A percentile compares a stretch with the other conserved stretches of the same genome.
Conservation (phyloP, 441 rosid genomes). For the Geranium incanum region DNA sequence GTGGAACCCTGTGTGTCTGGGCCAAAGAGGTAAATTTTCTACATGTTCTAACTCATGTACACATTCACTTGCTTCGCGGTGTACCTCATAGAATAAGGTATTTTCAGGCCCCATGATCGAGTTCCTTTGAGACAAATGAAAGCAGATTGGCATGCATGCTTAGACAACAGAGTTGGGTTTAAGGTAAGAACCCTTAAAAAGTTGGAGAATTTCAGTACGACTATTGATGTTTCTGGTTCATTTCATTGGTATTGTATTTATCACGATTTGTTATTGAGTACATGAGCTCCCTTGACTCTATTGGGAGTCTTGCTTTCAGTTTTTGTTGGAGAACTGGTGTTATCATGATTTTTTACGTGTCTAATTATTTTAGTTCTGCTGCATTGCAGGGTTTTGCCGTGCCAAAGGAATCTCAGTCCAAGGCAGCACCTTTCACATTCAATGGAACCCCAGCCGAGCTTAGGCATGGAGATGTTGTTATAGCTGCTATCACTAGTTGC, state of each 20-base stretch:
- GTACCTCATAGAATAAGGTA: slow-evolving; percentile 12
- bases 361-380: slow-evolving; percentile 9
- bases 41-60: background rate
- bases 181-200: slow-evolving; percentile 46
- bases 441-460: slow-evolving; percentile 64
- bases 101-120: slow-evolving; percentile 82
- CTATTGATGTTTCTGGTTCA: background rate
- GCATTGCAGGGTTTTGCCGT: slow-evolving; percentile 70
- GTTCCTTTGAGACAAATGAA: slow-evolving; percentile 84
- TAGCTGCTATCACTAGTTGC: slow-evolving; percentile 96
- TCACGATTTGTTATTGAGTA: background rate
- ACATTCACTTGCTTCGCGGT: background rate
- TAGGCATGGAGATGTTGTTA: slow-evolving; percentile 86
- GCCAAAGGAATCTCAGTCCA: slow-evolving; percentile 71
- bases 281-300: background rate
- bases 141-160: slow-evolving; percentile 89
- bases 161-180: slow-evolving; percentile 78
- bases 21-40: slow-evolving; percentile 62
- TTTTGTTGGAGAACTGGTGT: background rate
- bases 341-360: background rate
- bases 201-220: background rate
- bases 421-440: slow-evolving; percentile 62
- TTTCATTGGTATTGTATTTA: background rate
- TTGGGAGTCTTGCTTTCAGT: background rate
- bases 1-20: slow-evolving; percentile 86